Base-by-base conservation (phyloP, 768 basidiomycete species). In the Suillus brevipes region DNA sequence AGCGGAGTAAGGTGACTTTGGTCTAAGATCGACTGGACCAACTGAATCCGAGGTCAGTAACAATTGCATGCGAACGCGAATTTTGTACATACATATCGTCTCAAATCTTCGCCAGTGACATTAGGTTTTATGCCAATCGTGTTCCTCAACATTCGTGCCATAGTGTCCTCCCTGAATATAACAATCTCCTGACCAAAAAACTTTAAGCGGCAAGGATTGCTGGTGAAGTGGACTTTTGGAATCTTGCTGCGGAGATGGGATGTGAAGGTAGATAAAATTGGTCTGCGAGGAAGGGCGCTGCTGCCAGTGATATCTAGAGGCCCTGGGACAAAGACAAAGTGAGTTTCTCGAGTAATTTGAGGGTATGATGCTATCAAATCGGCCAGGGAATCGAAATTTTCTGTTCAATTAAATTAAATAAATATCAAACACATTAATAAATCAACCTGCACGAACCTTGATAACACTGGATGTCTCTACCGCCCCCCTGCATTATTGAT, bases 121-220 rank as follows among this genome's bases (percentile, higher is more conserved):
- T 91, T 86, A 3, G 89, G 89, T 73, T 97, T 97, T 42, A 97
- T 88, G 12, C 92, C 89, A 6, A 98, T 89, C 25, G 94, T 84
- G 75, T 98, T 97, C 69, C 97, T 81, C 67, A 99, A 78, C 94
- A 99, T 95, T 69, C 89, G 84, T 2, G 93, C 86, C 95, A 99
- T 98, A 58, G 89, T 75, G 74, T 99, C 95, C 70, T 99, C 94
- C 49, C 97, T 82, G 72, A 92, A 97, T 31, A 99, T 79, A 52
- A 98, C 95, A 61, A 99, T 88, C 78, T 99, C 97, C 74, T 98
- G 96, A 36, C 92, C 87, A 74, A 96, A 96, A 73, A 97, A 98
- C 71, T 93, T 92, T 71, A 99, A 86, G 23, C 97, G 87, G 77
- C 95, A 97, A 2, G 97, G 97, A 75, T 98, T 97, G 43, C 88